Percentiles rank a stretch among this genome's conserved stretches.
These are phyloP conservation scores for Xerocomellus intermedius DNA, from an alignment of 768 basidiomycete species.

Conservation along the genomic window DNA sequence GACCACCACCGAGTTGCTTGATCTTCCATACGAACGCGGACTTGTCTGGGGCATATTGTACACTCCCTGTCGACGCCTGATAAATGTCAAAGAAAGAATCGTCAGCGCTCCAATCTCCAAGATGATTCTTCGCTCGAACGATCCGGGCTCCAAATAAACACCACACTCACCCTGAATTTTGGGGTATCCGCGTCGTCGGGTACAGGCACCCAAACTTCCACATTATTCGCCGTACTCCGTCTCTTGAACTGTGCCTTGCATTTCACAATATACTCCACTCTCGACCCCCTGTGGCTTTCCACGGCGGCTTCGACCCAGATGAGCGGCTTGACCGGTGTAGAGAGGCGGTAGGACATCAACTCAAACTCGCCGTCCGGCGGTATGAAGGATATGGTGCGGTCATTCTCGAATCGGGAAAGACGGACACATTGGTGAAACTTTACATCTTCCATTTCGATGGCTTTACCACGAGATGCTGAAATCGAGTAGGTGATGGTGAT, in stretches of 20 bases:
- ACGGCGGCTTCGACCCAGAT: conserved; percentile 94
- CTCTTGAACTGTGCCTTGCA: conserved; percentile 97
- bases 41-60: conserved; percentile 97
- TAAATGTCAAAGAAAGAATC: background rate
- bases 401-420: conserved; percentile 94
- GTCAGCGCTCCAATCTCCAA: background rate
- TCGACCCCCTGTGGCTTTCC: conserved; percentile 89
- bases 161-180: conserved; percentile 74
- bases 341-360: conserved; percentile 96
- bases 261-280: conserved; percentile 96
- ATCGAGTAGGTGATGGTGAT: background rate
- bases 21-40: conserved; percentile 99
- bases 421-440: conserved; percentile 99
- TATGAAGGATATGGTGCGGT: conserved; percentile 98
- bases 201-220: conserved; percentile 98
- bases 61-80: conserved; percentile 91
- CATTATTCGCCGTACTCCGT: conserved; percentile 94
- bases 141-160: background rate
- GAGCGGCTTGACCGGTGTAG: conserved; percentile 94
- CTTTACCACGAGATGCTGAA: conserved; percentile 71
- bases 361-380: conserved; percentile 99
- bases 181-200: conserved; percentile 98
- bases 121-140: no score
- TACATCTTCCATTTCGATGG: conserved; percentile 99
- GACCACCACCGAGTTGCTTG: conserved; percentile 92